A percentile compares a stretch with the other conserved stretches of the same genome.
These are phyloP conservation scores for Massariosphaeria phaeospora DNA, from an alignment of 495 filamentous ascomycete genomes.

Conservation along the genomic window DNA sequence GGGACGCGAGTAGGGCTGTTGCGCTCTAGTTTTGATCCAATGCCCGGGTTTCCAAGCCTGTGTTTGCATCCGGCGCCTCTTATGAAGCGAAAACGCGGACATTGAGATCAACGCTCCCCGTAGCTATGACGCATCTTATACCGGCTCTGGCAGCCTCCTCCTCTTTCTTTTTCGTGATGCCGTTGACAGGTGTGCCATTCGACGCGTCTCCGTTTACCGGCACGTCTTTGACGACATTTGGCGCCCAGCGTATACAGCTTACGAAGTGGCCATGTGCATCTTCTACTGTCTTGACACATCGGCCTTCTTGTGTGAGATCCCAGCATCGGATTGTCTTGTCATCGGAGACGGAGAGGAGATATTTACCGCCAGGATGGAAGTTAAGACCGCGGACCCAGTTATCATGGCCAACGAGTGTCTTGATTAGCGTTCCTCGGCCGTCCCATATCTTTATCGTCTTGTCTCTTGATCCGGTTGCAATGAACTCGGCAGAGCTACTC, in stretches of 20 bases:
- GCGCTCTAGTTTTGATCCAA: too few species aligned
- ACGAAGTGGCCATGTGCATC: conserved; percentile 86
- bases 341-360: conserved; percentile 76
- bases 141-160: conserved; percentile 42
- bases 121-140: conserved; percentile 60
- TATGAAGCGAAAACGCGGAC: conserved; percentile 55
- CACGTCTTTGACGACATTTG: conserved; percentile 59
- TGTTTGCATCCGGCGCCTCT: not conserved
- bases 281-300: conserved; percentile 75
- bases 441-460: conserved; percentile 93
- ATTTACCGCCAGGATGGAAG: conserved; percentile 94
- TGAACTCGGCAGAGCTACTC: conserved; percentile 75
- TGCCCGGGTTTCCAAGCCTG: not conserved
- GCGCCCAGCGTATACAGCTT: conserved; percentile 88
- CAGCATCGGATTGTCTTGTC: conserved; percentile 93
- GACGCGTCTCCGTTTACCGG: conserved; percentile 43
- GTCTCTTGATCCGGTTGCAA: conserved; percentile 86
- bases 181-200: conserved; percentile 45
- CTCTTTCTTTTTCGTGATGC: conserved; percentile 46
- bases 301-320: conserved; percentile 88
- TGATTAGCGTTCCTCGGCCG: conserved; percentile 75
- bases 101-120: conserved; percentile 59
- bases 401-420: conserved; percentile 85
- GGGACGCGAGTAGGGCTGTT: too few species aligned
- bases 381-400: conserved; percentile 89